These are phyloP conservation scores for Aspergillus jensenii DNA, from an alignment of 2,329 filamentous ascomycete species.

Conservation along the genomic window DNA sequence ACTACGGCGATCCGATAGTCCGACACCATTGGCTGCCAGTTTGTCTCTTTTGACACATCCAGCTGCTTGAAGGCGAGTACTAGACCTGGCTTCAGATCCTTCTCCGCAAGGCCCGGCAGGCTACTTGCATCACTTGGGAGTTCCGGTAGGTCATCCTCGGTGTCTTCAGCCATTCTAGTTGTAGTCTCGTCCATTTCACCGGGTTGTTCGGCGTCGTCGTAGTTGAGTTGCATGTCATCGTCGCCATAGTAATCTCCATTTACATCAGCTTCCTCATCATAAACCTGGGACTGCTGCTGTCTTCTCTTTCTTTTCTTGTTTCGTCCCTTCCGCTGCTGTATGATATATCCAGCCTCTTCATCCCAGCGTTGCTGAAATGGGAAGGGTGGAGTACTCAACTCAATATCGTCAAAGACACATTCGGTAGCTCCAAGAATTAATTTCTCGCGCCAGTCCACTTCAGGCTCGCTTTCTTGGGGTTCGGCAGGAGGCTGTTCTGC, in stretches of 20 bases:
- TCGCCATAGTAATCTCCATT: slow-evolving; percentile 36
- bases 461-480: slow-evolving; percentile 45
- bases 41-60: slow-evolving; percentile 47
- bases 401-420: slow-evolving; percentile 69
- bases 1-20: slow-evolving; percentile 66
- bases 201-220: slow-evolving; percentile 43
- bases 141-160: slow-evolving; percentile 49
- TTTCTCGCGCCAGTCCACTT: slow-evolving; percentile 70
- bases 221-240: slow-evolving; percentile 34
- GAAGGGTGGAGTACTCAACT: slow-evolving; percentile 76
- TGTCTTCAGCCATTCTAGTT: slow-evolving; percentile 36
- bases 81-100: slow-evolving; percentile 35
- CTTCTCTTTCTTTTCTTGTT: slow-evolving; percentile 45
- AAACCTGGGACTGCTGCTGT: slow-evolving; percentile 55
- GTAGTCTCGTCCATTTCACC: slow-evolving; percentile 20
- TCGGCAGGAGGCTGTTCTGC: slow-evolving; percentile 24
- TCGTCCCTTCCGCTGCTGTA: slow-evolving; percentile 38
- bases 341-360: slow-evolving; percentile 61
- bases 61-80: slow-evolving; percentile 50
- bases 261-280: slow-evolving; percentile 44
- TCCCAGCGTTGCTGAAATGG: slow-evolving; percentile 92
- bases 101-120: slow-evolving; percentile 49
- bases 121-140: slow-evolving; percentile 61
- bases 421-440: slow-evolving; percentile 79
- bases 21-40: slow-evolving; percentile 48